Evolutionary conservation across 2,329 filamentous ascomycete species (phyloP).

Genomic region (Leptosphaerulina australis): DNA sequence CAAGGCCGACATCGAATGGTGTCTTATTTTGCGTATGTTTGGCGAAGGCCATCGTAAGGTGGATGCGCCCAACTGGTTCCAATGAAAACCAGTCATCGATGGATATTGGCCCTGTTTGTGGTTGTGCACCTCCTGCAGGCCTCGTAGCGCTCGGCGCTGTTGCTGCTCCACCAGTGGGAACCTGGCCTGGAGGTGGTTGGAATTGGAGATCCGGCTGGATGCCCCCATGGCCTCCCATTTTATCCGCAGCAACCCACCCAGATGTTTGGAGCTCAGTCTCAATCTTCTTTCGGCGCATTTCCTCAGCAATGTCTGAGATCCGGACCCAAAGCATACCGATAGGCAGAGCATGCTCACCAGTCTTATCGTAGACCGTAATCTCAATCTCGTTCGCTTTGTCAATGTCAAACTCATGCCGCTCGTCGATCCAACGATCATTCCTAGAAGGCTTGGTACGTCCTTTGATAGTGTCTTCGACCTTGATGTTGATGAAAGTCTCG

Average conservation of each 20-base stretch:
- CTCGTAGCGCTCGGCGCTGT: constrained; percentile 49
- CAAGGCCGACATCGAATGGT: constrained; percentile 85
- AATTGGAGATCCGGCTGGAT: constrained; percentile 62
- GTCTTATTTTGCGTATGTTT: constrained; percentile 86
- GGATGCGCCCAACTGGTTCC: constrained; percentile 90
- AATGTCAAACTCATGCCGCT: constrained; percentile 89
- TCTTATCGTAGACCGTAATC: constrained; percentile 95
- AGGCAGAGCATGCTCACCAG: constrained; percentile 83
- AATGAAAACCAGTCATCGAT: constrained; percentile 98
- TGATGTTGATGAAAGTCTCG: constrained; percentile 94
- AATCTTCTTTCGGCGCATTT: constrained; percentile 96
- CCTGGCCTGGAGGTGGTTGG: constrained; percentile 55
- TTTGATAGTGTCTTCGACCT: constrained; percentile 92
- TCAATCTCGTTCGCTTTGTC: constrained; percentile 99
- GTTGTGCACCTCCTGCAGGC: constrained; percentile 49
- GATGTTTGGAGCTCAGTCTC: constrained; percentile 93
- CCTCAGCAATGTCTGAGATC: constrained; percentile 95
- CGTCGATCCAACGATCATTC: constrained; percentile 89
- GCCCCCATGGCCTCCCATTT: constrained; percentile 72
- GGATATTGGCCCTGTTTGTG: constrained; percentile 61
- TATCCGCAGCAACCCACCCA: constrained; percentile 96
- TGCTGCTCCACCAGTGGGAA: constrained; percentile 47
- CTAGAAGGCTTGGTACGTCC: constrained; percentile 84
- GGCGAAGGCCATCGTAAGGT: constrained; percentile 86
- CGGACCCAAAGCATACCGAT: constrained; percentile 96